Conservation (phyloP, 2,329 filamentous ascomycete species). For the Fusarium coffeatum region DNA sequence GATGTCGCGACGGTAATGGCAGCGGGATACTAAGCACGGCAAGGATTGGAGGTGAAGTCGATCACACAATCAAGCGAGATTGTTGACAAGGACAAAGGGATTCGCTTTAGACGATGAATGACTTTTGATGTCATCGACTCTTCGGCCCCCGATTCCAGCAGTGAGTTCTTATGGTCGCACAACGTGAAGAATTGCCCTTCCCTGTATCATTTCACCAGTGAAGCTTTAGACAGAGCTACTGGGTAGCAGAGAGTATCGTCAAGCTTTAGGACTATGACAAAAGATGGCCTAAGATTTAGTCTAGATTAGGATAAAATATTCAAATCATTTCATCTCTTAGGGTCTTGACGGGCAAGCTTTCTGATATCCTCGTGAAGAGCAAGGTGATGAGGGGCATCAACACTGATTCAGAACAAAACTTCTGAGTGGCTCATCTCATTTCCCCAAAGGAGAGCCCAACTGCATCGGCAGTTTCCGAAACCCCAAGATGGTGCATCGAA, state of each 20-base stretch:
- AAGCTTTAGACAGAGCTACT: not conserved
- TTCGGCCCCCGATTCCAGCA: not conserved
- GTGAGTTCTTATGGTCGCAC: no score
- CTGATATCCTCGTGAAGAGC: not conserved
- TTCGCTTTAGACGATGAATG: not conserved
- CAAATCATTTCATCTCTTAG: not conserved
- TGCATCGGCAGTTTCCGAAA: conserved; percentile 3
- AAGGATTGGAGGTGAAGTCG: not conserved
- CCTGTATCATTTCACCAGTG: no score
- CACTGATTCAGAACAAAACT: not conserved
- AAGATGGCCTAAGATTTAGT: not conserved
- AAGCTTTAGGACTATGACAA: not conserved
- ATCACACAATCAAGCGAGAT: not conserved
- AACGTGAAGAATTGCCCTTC: not conserved
- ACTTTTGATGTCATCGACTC: no score
- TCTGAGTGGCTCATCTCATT: not conserved
- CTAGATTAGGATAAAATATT: not conserved
- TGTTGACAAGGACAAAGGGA: not conserved
- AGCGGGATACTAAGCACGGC: not conserved
- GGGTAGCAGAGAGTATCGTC: not conserved
- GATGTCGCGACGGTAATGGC: no score
- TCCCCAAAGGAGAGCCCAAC: not conserved
- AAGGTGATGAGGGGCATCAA: not conserved
- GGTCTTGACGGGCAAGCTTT: not conserved
- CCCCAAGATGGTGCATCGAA: not conserved